A percentile compares a stretch with the other conserved stretches of the same genome.
phyloP scores from a whole-genome alignment of 192 early-diverging fungal genomes.

The Coemansia sp. region DNA sequence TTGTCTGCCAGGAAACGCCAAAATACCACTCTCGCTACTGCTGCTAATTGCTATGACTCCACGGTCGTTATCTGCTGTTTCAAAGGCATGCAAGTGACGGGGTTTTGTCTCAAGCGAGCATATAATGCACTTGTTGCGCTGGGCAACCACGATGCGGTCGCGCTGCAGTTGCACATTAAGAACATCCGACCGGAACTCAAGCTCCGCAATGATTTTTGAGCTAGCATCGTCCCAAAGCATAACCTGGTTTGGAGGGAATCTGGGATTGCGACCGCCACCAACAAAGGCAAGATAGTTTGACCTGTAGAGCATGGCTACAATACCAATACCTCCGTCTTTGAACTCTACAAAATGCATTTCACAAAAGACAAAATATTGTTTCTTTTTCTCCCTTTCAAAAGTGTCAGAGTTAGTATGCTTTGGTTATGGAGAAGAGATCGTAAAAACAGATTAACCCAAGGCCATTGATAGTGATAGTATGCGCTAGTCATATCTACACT shows the following conservation, averaged over 20 bases:
- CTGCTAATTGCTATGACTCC: slow-evolving; percentile 71
- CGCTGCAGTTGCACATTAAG: slow-evolving; percentile 75
- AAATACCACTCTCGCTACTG: slow-evolving; percentile 63
- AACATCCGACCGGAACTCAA: slow-evolving; percentile 80
- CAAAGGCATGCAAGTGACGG: slow-evolving; percentile 74
- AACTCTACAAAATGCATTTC: slow-evolving; percentile 55
- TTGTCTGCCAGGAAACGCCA: slow-evolving; percentile 82
- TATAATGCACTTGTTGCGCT: slow-evolving; percentile 77
- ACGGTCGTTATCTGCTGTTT: slow-evolving; percentile 78
- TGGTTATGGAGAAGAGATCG: too few species aligned
- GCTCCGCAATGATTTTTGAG: slow-evolving; percentile 67
- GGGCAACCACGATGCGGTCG: slow-evolving; percentile 77
- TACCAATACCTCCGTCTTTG: slow-evolving; percentile 79
- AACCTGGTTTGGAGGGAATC: slow-evolving; percentile 83
- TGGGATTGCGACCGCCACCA: slow-evolving; percentile 79
- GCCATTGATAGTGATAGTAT: neutral
- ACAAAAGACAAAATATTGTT: neutral
- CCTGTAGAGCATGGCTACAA: slow-evolving; percentile 82
- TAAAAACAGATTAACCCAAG: too few species aligned
- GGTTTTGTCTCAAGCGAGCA: slow-evolving; percentile 75
- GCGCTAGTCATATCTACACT: neutral
- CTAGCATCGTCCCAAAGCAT: slow-evolving; percentile 85
- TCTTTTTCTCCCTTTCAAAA: too few species aligned
- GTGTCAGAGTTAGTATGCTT: too few species aligned
- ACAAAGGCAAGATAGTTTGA: slow-evolving; percentile 87